Evolutionary conservation across 2,329 filamentous ascomycete species (phyloP), one percentile per base, ranked within the genome.

Genomic region (Pseudocercospora eumusae): DNA sequence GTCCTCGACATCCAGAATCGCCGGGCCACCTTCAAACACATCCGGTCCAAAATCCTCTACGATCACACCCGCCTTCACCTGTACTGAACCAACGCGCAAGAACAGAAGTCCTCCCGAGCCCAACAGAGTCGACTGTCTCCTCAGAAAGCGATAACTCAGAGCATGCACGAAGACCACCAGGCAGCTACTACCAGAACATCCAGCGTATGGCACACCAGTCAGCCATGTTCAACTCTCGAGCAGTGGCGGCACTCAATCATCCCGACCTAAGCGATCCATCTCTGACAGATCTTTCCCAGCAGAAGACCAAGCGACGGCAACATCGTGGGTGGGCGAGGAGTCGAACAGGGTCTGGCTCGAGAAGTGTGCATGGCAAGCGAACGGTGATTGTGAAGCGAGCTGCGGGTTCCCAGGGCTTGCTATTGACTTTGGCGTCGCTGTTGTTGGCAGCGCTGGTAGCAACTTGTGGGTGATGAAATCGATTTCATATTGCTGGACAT

Each of bases 191-290:
- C 13, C 61, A 64, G 18, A 59, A 62, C 15, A 50, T 65, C 2
- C 69, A 69, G 40, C 58, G 63, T 15, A 70, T 68, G 62, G 63
- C 65, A 9, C 66, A 67, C 31, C 70, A 70, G 54, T 72, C 70
- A 8, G 64, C 63, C 3, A 36, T 69, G 36, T 73, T 69, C 66
- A 70, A 71, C 61, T 69, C 63, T 9, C 59, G 70, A 61, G 68
- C 67, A n/a, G 64, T 68, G 10, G 67, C 68, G 13, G 68, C 70
- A 3, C 65, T 73, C 53, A 58, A 67, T 18, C 73, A 74, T 64
- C 72, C 73, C 8, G 72, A 75, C 54, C 55, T 74, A 53, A 71
- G 63, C 56, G 67, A 70, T 40, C 63, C 67, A 13, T 69, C 68
- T 1, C 45, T 75, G 21, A 68, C 68, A 8, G 47, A 65, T n/a